phyloP scores from a whole-genome alignment of 306 rosid species.

The Casuarina glauca region DNA sequence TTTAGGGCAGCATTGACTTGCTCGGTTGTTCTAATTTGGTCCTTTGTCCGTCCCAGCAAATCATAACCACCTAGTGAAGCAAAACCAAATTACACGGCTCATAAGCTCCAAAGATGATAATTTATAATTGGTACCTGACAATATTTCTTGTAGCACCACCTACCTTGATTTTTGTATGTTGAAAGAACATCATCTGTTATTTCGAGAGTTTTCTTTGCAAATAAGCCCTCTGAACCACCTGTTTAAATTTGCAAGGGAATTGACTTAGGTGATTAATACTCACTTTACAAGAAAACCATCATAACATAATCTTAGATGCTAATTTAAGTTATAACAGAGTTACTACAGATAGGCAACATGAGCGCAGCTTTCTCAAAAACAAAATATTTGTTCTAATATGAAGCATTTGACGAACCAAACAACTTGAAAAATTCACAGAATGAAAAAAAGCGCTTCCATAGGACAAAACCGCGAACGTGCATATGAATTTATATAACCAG shows the following conservation, averaged over 20 bases:
- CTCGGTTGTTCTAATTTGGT: conserved; percentile 91
- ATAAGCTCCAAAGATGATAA: conserved; percentile 1
- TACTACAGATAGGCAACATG: not conserved
- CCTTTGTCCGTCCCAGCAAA: conserved; percentile 92
- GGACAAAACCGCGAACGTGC: not conserved
- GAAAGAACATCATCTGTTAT: conserved; percentile 73
- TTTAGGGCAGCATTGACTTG: conserved; percentile 89
- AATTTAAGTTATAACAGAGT: not conserved
- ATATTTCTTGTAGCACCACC: conserved; percentile 20
- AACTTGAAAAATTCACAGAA: not conserved
- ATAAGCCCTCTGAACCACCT: conserved; percentile 98
- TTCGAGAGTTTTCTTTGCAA: conserved; percentile 89
- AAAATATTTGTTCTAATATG: not conserved
- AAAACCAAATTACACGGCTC: conserved; percentile 20
- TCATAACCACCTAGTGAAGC: conserved; percentile 86
- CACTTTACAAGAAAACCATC: not conserved
- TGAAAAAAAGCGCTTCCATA: not conserved
- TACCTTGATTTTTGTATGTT: conserved; percentile 94
- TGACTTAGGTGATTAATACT: conserved; percentile 15
- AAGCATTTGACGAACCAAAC: not conserved
- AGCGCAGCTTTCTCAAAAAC: not conserved
- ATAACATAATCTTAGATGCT: not conserved
- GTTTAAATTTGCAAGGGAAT: conserved; percentile 23
- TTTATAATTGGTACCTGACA: not conserved
- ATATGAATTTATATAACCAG: conserved; percentile 11